Conservation (phyloP, 106 monocot genomes). For the Apostasia shenzhenica region DNA sequence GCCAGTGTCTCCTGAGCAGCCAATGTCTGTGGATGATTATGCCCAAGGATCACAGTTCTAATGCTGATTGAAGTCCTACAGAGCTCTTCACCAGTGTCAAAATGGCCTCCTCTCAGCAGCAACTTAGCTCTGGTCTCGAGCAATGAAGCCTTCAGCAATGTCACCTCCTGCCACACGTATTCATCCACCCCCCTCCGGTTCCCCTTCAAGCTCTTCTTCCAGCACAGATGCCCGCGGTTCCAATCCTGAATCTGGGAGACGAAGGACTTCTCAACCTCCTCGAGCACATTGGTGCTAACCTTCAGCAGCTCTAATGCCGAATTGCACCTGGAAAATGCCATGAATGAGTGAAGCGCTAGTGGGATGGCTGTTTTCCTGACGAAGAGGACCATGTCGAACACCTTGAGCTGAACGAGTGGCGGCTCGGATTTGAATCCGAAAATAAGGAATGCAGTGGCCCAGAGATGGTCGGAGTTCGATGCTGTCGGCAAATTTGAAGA, state of each 20-base stretch:
- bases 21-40: conserved; percentile 68
- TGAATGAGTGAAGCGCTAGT: conserved; percentile 67
- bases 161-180: conserved; percentile 87
- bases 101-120: conserved; percentile 74
- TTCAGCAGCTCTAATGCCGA: conserved; percentile 84
- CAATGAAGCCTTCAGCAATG: conserved; percentile 74
- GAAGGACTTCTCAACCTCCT: conserved; percentile 85
- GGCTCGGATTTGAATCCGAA: conserved; percentile 94
- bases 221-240: conserved; percentile 40
- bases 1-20: conserved; percentile 90
- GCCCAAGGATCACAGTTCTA: conserved; percentile 89
- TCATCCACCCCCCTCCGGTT: conserved; percentile 48
- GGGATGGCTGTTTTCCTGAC: conserved; percentile 73
- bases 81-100: conserved; percentile 82
- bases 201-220: conserved; percentile 46
- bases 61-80: conserved; percentile 90
- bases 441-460: conserved; percentile 80
- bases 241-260: conserved; percentile 63
- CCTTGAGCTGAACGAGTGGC: conserved; percentile 61
- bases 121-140: conserved; percentile 86
- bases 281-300: conserved; percentile 78
- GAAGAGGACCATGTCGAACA: conserved; percentile 66
- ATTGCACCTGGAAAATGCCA: conserved; percentile 74
- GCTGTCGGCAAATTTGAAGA: conserved; percentile 15
- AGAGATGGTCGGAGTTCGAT: conserved; percentile 55